phyloP scores from a whole-genome alignment of 768 basidiomycete species.

The Suillus luteus region DNA sequence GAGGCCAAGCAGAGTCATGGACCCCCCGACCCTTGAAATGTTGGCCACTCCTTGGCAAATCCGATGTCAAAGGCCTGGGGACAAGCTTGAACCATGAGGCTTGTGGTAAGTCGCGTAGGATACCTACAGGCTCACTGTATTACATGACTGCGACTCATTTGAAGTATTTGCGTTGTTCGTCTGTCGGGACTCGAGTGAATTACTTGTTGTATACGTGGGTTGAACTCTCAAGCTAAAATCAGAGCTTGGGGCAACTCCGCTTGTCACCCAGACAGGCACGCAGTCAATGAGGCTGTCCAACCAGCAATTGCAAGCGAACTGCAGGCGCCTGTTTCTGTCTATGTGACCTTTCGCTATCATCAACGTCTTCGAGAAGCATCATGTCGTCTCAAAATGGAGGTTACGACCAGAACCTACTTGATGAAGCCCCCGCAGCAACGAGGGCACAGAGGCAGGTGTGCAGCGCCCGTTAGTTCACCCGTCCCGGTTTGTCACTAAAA shows the following conservation, averaged over 20 bases:
- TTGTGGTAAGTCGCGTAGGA: not conserved
- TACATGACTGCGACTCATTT: not conserved
- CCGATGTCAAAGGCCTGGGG: not conserved
- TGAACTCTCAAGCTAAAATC: not conserved
- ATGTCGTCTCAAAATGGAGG: slow-evolving; percentile 26
- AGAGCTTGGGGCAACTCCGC: slow-evolving; percentile 1
- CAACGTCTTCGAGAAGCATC: slow-evolving; percentile 4
- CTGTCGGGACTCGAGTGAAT: not conserved
- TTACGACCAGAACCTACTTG: slow-evolving; percentile 44
- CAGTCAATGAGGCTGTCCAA: slow-evolving; percentile 26
- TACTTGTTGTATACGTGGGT: not conserved
- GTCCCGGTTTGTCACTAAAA: not conserved
- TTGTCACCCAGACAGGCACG: slow-evolving; percentile 20
- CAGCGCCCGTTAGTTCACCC: slow-evolving; percentile 15
- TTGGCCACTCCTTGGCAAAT: not conserved
- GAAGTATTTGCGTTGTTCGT: not conserved
- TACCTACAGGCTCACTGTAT: not conserved
- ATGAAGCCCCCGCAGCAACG: slow-evolving; percentile 43
- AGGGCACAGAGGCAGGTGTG: slow-evolving; percentile 44
- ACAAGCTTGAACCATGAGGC: not conserved
- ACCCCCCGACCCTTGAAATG: not conserved
- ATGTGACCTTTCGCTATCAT: slow-evolving; percentile 10
- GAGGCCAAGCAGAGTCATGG: not conserved
- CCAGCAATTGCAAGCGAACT: slow-evolving; percentile 9
- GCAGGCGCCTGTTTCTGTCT: slow-evolving; percentile 23